These are phyloP conservation scores for Colletotrichum nymphaeae DNA, from an alignment of 2,329 filamentous ascomycete genomes.

Conservation along the genomic window DNA sequence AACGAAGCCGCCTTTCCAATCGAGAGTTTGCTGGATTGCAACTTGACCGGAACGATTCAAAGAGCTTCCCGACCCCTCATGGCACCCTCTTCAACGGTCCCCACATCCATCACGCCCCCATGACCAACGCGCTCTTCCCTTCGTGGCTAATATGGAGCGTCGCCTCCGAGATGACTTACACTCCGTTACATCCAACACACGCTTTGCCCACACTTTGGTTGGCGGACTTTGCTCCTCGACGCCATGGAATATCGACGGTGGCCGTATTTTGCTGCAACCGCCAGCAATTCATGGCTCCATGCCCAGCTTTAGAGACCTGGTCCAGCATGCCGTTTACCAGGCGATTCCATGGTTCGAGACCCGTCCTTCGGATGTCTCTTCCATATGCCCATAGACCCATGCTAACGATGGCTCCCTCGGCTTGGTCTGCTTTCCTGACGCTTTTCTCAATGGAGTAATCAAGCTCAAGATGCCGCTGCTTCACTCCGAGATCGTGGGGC, in stretches of 20 bases:
- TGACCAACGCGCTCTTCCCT: conserved; percentile 33
- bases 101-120: conserved; percentile 34
- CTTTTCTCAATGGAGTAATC: conserved; percentile 29
- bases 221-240: conserved; percentile 2
- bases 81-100: conserved; percentile 19
- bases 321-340: conserved; percentile 7
- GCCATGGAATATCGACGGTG: background rate
- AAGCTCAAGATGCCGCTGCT: conserved; percentile 19
- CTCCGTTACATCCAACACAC: conserved; percentile 23
- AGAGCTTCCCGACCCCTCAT: conserved; percentile 27
- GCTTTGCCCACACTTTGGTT: conserved; percentile 18
- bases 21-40: background rate
- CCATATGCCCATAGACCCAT: conserved; percentile 8
- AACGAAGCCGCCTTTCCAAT: conserved; percentile 19
- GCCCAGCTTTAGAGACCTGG: conserved; percentile 1
- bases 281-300: background rate
- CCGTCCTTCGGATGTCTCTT: conserved; percentile 21
- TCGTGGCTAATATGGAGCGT: conserved; percentile 36
- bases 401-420: background rate
- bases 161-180: conserved; percentile 35
- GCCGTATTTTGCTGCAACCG: conserved; percentile 3
- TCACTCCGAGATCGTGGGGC: conserved; percentile 18
- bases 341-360: conserved; percentile 6
- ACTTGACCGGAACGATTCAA: conserved; percentile 12
- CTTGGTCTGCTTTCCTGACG: background rate